These are phyloP conservation scores for Escallonia herrerae DNA, from an alignment of 129 eudicot species.

Conservation along the genomic window DNA sequence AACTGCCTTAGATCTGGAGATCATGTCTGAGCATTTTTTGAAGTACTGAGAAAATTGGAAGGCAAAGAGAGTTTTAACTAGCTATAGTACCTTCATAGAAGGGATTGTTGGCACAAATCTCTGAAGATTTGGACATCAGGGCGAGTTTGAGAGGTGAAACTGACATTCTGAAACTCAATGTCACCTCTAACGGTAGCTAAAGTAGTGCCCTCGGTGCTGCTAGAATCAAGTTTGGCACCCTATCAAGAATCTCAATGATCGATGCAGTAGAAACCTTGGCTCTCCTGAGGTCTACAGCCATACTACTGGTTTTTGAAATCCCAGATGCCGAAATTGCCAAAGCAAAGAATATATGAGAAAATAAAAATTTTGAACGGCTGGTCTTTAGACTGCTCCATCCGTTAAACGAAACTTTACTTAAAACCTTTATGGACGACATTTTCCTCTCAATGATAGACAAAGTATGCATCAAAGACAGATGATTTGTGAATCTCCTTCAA, in stretches of 20 bases:
- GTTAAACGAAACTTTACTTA: no score
- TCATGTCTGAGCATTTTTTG: no score
- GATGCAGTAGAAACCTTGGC: conserved; percentile 51
- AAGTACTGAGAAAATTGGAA: no score
- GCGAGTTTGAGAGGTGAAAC: conserved; percentile 60
- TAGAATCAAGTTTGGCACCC: conserved; percentile 63
- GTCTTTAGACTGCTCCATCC: no score
- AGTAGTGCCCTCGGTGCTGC: conserved; percentile 34
- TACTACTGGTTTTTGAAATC: conserved; percentile 32
- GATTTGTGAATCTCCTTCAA: no score
- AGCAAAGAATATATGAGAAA: conserved; percentile 51
- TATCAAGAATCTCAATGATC: conserved; percentile 46
- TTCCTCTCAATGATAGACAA: no score
- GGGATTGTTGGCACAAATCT: conserved; percentile 49
- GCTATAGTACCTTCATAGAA: conserved; percentile 57
- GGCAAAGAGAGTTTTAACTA: no score
- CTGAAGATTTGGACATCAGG: conserved; percentile 50
- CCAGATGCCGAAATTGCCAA: conserved; percentile 43
- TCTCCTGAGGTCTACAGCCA: conserved; percentile 40
- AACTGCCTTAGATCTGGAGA: no score
- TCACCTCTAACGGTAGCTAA: conserved; percentile 36
- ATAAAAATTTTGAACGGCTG: no score
- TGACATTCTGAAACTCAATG: conserved; percentile 41
- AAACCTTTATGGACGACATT: no score
- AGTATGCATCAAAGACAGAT: no score